phyloP scores from a whole-genome alignment of 352 stramenopile genomes.

The Phytophthora pisi region DNA sequence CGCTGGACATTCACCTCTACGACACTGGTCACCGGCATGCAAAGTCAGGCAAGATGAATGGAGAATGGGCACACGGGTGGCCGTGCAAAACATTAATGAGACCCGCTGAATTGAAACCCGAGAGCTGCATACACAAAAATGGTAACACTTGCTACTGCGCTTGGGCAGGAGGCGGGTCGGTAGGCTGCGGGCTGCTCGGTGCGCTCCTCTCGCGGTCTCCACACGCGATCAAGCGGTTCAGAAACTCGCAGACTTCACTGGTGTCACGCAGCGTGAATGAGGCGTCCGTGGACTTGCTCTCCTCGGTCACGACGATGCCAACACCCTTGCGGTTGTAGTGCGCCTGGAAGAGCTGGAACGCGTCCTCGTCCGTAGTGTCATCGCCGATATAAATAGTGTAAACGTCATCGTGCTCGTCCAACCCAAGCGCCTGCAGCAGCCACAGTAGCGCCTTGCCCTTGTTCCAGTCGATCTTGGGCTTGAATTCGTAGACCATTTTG shows the following conservation, averaged over 20 bases:
- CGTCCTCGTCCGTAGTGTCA: conserved; percentile 91
- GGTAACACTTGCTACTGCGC: conserved; percentile 11
- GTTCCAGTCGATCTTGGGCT: conserved; percentile 92
- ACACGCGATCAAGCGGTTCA: conserved; percentile 67
- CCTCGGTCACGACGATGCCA: conserved; percentile 86
- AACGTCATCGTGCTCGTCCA: conserved; percentile 76
- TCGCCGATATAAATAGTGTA: conserved; percentile 94
- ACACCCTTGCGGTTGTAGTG: conserved; percentile 63
- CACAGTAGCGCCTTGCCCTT: conserved; percentile 91
- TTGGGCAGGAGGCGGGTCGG: conserved; percentile 5
- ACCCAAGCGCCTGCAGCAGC: conserved; percentile 75
- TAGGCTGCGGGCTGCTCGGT: conserved; percentile 24
- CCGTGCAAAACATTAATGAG: conserved; percentile 14
- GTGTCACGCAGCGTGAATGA: conserved; percentile 84
- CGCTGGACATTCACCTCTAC: not conserved
- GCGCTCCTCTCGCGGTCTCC: conserved; percentile 29
- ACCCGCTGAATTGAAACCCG: not conserved
- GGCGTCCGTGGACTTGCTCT: conserved; percentile 67
- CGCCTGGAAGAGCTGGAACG: conserved; percentile 73
- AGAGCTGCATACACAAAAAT: not conserved
- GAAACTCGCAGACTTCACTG: conserved; percentile 73
- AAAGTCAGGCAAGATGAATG: not conserved
- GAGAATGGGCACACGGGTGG: not conserved
- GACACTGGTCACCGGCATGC: not conserved
- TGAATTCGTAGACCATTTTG: conserved; percentile 92